Evolutionary conservation across 2,329 filamentous ascomycete species (phyloP).

Genomic region (Nothophoma quercina): DNA sequence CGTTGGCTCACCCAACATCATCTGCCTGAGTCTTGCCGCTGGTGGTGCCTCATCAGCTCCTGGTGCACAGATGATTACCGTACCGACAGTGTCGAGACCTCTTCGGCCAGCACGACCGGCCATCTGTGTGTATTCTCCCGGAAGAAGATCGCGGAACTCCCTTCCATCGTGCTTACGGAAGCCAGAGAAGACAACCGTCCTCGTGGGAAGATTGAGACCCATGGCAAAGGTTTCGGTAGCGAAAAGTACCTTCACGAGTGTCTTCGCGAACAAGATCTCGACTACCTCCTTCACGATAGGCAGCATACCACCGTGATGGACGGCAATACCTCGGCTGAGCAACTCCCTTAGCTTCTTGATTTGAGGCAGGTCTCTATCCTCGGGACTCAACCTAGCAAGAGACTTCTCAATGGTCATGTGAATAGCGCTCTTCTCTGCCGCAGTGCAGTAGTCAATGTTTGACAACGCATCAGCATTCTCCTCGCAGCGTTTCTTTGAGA

Average conservation of each 20-base stretch:
- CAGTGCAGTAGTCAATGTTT: conserved; percentile 94
- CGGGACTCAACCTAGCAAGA: conserved; percentile 85
- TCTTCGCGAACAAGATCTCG: conserved; percentile 94
- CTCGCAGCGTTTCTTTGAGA: conserved; percentile 97
- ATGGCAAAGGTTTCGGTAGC: conserved; percentile 99
- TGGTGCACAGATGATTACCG: conserved; percentile 87
- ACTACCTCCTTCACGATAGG: conserved; percentile 98
- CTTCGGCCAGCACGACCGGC: conserved; percentile 91
- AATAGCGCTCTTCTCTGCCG: conserved; percentile 92
- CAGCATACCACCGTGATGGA: conserved; percentile 92
- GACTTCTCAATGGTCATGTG: conserved; percentile 98
- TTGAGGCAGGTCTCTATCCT: conserved; percentile 89
- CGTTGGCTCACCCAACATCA: conserved; percentile 95
- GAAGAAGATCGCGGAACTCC: conserved; percentile 86
- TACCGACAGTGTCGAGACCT: conserved; percentile 90
- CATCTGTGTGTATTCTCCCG: conserved; percentile 99
- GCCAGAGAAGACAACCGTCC: conserved; percentile 96
- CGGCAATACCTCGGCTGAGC: conserved; percentile 86
- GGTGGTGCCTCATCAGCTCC: conserved; percentile 88
- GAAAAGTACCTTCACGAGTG: conserved; percentile 94
- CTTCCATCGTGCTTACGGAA: conserved; percentile 97
- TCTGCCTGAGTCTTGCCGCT: conserved; percentile 80
- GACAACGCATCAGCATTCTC: conserved; percentile 95
- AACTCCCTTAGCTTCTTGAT: conserved; percentile 88
- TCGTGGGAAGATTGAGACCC: conserved; percentile 93